A percentile compares a stretch with the other conserved stretches of the same genome.
Evolutionary conservation across 805 yeast species (phyloP).

Genomic region (Candida boidinii): DNA sequence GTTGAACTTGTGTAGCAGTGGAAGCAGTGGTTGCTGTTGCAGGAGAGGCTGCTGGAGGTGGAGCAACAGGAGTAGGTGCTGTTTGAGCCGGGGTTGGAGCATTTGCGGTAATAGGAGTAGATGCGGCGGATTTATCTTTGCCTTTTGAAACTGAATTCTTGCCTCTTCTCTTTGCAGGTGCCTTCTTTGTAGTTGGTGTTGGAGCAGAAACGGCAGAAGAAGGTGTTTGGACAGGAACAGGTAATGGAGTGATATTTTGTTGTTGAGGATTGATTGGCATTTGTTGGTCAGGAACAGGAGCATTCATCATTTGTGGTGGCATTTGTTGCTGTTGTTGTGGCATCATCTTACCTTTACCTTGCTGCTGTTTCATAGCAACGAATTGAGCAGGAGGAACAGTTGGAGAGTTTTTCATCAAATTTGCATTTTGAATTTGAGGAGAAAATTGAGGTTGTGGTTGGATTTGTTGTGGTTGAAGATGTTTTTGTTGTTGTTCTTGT

Average conservation of each 20-base stretch:
- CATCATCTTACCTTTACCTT: too few relatives aligned
- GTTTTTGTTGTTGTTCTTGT: constrained; percentile 12
- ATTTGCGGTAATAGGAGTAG: constrained; percentile 5
- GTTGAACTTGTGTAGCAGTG: constrained; percentile 4
- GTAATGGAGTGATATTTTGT: neutral
- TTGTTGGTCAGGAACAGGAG: neutral
- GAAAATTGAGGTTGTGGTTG: constrained; percentile 1
- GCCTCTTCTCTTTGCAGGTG: constrained; percentile 16
- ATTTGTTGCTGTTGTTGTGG: constrained; percentile 1
- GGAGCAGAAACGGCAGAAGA: constrained; percentile 5
- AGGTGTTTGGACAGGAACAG: constrained; percentile 5
- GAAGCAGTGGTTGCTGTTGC: constrained; percentile 4
- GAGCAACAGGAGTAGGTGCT: constrained; percentile 6
- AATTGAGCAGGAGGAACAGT: constrained; percentile 13
- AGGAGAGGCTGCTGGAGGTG: constrained; percentile 4
- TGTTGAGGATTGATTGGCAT: neutral
- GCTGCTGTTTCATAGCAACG: constrained; percentile 8
- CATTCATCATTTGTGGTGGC: neutral
- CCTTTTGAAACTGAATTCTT: constrained; percentile 11
- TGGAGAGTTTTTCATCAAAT: too few relatives aligned
- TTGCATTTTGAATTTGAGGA: neutral
- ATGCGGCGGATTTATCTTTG: constrained; percentile 7
- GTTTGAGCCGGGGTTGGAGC: constrained; percentile 3
- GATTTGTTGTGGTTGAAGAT: constrained; percentile 10
- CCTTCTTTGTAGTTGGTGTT: constrained; percentile 11